Conservation (phyloP, 257 asterid genomes). For the Nicotiana tabacum region DNA sequence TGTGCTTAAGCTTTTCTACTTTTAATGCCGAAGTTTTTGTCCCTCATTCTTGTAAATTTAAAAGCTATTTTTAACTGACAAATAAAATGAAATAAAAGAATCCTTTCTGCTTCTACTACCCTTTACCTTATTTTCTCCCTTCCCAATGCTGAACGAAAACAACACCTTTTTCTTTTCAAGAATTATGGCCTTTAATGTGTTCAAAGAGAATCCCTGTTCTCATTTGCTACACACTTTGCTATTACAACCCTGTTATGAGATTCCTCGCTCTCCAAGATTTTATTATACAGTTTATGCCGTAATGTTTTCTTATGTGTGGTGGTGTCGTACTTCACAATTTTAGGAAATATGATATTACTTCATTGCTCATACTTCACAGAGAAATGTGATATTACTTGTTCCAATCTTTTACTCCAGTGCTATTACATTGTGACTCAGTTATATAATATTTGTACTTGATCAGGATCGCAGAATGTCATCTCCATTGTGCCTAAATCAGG, state of each 20-base stretch:
- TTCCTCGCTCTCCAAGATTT: not conserved
- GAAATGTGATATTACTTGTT: not conserved
- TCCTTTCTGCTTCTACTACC: not conserved
- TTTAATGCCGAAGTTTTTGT: not conserved
- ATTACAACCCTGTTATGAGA: not conserved
- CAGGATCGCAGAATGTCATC: constrained; percentile 41
- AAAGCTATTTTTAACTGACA: not conserved
- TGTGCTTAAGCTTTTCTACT: not conserved
- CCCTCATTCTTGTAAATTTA: not conserved
- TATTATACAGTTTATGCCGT: not conserved
- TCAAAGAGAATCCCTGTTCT: not conserved
- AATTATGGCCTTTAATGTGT: not conserved
- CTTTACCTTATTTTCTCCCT: not conserved
- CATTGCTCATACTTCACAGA: not conserved
- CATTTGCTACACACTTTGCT: not conserved
- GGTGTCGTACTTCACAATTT: too few species aligned
- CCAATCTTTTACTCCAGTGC: not conserved
- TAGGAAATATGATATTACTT: too few species aligned
- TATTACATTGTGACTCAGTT: not conserved
- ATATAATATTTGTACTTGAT: constrained; percentile 20
- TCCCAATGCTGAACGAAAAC: not conserved
- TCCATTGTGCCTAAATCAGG: constrained; percentile 31
- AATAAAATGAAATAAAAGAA: not conserved
- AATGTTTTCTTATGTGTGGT: not conserved
- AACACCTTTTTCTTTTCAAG: not conserved